A percentile compares a stretch with the other conserved stretches of the same genome.
These are phyloP conservation scores for Cladophialophora bantiana DNA, from an alignment of 2,329 filamentous ascomycete species.

Conservation along the genomic window DNA sequence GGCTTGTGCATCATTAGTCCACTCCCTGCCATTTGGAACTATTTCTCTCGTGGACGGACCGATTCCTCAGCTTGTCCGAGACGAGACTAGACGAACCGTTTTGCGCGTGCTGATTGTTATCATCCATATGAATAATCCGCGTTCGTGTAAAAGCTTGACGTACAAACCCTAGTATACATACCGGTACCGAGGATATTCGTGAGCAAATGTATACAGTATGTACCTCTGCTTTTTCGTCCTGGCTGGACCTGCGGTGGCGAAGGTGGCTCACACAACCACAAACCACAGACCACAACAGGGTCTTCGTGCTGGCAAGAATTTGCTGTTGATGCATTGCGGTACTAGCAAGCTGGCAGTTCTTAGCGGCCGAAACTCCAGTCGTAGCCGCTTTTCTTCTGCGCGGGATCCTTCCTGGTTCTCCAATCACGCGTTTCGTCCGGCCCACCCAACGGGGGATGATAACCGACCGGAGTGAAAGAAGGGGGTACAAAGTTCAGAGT, in stretches of 20 bases:
- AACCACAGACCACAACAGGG: conserved; percentile 10
- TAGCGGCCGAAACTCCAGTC: conserved; percentile 16
- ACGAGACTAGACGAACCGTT: background rate
- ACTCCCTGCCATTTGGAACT: conserved; percentile 7
- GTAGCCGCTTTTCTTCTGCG: background rate
- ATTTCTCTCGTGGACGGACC: background rate
- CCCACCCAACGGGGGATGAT: conserved; percentile 27
- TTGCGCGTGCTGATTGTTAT: background rate
- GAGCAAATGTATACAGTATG: no score
- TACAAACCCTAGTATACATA: no score
- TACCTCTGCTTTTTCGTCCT: no score
- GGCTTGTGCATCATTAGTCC: conserved; percentile 8
- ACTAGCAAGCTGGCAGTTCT: conserved; percentile 19
- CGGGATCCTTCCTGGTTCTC: conserved; percentile 1
- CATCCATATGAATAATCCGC: background rate
- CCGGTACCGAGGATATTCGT: no score
- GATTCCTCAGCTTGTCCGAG: background rate
- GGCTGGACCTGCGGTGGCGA: background rate
- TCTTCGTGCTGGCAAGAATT: conserved; percentile 15
- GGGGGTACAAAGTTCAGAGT: conserved; percentile 4
- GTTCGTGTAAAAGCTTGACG: background rate
- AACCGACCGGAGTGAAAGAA: conserved; percentile 13
- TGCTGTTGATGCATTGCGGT: conserved; percentile 12
- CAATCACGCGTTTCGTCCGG: background rate
- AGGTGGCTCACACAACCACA: background rate